phyloP scores from a whole-genome alignment of 2,329 filamentous ascomycete genomes.

The Sclerotinia spermophila region DNA sequence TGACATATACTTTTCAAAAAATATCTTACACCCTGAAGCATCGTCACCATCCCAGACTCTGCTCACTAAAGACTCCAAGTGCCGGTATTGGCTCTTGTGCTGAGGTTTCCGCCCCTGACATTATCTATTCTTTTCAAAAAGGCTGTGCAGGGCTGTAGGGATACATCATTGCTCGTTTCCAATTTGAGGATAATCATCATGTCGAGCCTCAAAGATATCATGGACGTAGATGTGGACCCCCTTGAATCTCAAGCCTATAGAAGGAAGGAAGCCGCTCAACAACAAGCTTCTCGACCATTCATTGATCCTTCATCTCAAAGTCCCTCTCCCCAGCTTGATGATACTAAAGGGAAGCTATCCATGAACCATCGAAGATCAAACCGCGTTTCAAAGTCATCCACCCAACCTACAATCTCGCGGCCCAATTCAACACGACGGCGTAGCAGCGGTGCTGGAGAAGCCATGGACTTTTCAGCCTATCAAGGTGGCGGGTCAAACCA shows the following conservation, averaged over 20 bases:
- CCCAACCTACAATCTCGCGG: conserved; percentile 23
- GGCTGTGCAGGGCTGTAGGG: conserved; percentile 36
- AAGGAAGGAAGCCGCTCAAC: conserved; percentile 34
- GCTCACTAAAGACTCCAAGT: conserved; percentile 25
- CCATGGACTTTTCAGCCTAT: conserved; percentile 31
- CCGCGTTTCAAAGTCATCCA: conserved; percentile 28
- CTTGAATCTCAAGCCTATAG: conserved; percentile 37
- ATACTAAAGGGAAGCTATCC: conserved; percentile 27
- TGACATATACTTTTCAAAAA: conserved; percentile 27
- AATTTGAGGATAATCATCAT: conserved; percentile 34
- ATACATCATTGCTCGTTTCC: conserved; percentile 28
- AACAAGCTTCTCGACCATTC: conserved; percentile 30
- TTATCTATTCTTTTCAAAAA: conserved; percentile 30
- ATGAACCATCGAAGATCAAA: conserved; percentile 33
- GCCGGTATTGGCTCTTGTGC: conserved; percentile 28
- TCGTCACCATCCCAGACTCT: conserved; percentile 21
- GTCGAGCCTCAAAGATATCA: conserved; percentile 39
- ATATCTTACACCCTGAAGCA: conserved; percentile 20
- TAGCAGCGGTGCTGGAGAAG: conserved; percentile 30
- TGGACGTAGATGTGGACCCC: conserved; percentile 39
- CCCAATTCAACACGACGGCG: conserved; percentile 26
- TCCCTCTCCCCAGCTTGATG: conserved; percentile 27
- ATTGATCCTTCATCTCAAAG: conserved; percentile 27
- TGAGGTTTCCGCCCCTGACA: conserved; percentile 31
- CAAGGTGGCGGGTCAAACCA: conserved; percentile 28